Conservation (phyloP, 1,284 basidiomycete species). For the Cutaneotrichosporon mucoides region DNA sequence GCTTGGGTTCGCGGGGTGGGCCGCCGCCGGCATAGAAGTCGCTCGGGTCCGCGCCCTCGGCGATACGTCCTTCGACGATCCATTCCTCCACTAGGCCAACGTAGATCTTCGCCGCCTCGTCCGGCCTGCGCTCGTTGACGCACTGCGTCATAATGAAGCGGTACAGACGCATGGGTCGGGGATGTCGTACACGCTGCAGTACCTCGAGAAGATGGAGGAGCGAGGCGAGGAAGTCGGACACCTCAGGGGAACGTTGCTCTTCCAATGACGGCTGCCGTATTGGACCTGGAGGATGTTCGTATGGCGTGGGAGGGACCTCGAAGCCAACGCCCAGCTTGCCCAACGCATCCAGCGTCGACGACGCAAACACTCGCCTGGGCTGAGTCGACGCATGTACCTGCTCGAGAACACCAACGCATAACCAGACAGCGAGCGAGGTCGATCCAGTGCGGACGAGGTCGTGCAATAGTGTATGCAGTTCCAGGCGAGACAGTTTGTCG, state of each 20-base stretch:
- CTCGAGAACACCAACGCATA: not conserved
- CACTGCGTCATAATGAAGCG: conserved; percentile 26
- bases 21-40: conserved; percentile 34
- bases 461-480: conserved; percentile 29
- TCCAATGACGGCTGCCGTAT: conserved; percentile 17
- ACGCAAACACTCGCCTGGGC: conserved; percentile 1
- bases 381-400: conserved; percentile 8
- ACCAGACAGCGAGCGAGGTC: not conserved
- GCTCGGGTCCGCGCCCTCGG: conserved; percentile 38
- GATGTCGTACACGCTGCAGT: conserved; percentile 32
- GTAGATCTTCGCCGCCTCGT: conserved; percentile 44
- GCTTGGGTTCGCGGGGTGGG: conserved; percentile 9
- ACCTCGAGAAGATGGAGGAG: conserved; percentile 26
- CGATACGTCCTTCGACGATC: conserved; percentile 47
- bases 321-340: not conserved
- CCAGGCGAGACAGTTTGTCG: conserved; percentile 20
- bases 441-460: conserved; percentile 23
- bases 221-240: not conserved
- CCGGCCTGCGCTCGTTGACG: conserved; percentile 27
- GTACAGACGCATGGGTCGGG: conserved; percentile 33
- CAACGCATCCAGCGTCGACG: conserved; percentile 1
- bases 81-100: conserved; percentile 49
- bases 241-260: conserved; percentile 14
- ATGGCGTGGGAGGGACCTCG: not conserved
- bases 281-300: not conserved